Evolutionary conservation across 345 rosid species (phyloP).

Genomic region (Eucalyptus virginea): DNA sequence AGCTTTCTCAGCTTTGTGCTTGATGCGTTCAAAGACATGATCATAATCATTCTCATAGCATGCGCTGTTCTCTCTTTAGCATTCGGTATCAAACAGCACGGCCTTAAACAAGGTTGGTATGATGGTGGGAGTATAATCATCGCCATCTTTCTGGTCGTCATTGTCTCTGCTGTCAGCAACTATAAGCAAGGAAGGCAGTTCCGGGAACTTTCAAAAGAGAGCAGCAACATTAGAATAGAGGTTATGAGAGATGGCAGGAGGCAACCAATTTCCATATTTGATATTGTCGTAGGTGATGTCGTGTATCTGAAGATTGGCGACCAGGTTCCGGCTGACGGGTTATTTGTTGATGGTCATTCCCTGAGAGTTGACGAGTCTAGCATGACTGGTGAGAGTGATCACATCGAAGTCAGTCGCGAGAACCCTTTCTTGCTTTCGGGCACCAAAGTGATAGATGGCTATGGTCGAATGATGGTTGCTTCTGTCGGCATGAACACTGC

Average conservation of each 20-base stretch:
- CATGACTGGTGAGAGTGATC: constrained; percentile 58
- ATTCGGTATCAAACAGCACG: constrained; percentile 50
- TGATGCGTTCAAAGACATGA: constrained; percentile 43
- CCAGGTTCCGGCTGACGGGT: constrained; percentile 62
- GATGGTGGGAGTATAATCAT: constrained; percentile 64
- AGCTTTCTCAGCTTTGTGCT: constrained; percentile 25
- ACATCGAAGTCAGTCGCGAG: constrained; percentile 11
- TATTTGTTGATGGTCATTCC: constrained; percentile 33
- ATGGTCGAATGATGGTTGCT: constrained; percentile 48
- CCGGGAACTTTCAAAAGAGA: constrained; percentile 31
- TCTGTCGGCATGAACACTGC: constrained; percentile 65
- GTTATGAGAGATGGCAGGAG: constrained; percentile 37
- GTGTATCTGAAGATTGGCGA: constrained; percentile 51
- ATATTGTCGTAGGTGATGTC: constrained; percentile 58
- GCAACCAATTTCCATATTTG: constrained; percentile 34
- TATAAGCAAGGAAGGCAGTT: constrained; percentile 41
- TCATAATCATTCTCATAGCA: constrained; percentile 44
- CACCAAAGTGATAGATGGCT: constrained; percentile 41
- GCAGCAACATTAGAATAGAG: constrained; percentile 40
- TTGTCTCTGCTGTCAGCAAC: constrained; percentile 41
- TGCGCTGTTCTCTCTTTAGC: constrained; percentile 56
- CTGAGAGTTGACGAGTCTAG: constrained; percentile 47
- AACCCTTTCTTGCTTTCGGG: constrained; percentile 60
- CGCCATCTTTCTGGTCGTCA: constrained; percentile 40
- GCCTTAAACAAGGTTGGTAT: constrained; percentile 55